These are phyloP conservation scores for Colletotrichum liriopes DNA, from an alignment of 2,329 filamentous ascomycete genomes.

Conservation along the genomic window DNA sequence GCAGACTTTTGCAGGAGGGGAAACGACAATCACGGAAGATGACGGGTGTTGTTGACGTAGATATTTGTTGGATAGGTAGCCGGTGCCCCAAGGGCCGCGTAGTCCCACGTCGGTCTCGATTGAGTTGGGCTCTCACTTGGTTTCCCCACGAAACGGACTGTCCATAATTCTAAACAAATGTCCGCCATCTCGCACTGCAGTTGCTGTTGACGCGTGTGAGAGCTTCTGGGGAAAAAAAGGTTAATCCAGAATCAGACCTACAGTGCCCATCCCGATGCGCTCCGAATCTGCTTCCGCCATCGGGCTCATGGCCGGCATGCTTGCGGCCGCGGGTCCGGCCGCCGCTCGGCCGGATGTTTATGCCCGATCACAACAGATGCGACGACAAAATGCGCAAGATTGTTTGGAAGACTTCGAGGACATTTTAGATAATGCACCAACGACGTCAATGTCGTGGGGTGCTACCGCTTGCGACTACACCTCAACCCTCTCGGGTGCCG, in stretches of 20 bases:
- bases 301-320: slow-evolving; percentile 24
- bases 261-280: slow-evolving; percentile 14
- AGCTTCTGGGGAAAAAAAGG: not conserved
- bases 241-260: not conserved
- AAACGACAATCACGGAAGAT: slow-evolving; percentile 12
- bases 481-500: slow-evolving; percentile 35
- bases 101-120: not conserved
- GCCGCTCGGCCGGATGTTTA: slow-evolving; percentile 27
- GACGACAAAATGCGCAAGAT: slow-evolving; percentile 20
- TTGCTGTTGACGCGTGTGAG: not conserved
- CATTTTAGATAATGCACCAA: slow-evolving; percentile 36
- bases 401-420: slow-evolving; percentile 34
- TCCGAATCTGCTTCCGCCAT: slow-evolving; percentile 24
- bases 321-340: not conserved
- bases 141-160: not conserved
- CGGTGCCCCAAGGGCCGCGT: not conserved
- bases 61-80: not conserved
- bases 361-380: slow-evolving; percentile 24
- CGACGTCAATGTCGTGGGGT: slow-evolving; percentile 18
- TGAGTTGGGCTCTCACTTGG: not conserved
- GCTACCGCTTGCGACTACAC: slow-evolving; percentile 39
- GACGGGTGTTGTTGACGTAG: slow-evolving; percentile 19
- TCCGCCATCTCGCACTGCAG: not conserved
- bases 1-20: slow-evolving; percentile 25
- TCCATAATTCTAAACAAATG: not conserved